A percentile compares a stretch with the other conserved stretches of the same genome.
Conservation (phyloP, 2,329 filamentous ascomycete species). For the Colletotrichum graminicola region DNA sequence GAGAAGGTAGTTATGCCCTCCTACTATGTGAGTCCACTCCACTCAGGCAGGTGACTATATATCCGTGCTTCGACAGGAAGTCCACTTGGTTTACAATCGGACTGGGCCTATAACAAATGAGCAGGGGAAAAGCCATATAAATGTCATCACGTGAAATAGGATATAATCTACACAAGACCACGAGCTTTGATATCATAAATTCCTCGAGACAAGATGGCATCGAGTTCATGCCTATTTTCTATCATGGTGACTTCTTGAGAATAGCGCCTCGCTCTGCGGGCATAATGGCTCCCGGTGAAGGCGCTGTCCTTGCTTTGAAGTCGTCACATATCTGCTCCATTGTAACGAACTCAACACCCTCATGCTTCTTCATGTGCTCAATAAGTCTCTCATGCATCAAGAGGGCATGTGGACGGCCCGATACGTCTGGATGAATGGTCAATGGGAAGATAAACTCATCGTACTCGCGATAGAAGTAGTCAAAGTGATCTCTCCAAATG, state of each 20-base stretch:
- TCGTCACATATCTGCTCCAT: constrained; percentile 80
- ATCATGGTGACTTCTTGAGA: constrained; percentile 53
- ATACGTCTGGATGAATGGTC: constrained; percentile 81
- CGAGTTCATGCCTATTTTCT: neutral
- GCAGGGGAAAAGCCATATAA: too few relatives aligned
- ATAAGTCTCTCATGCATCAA: constrained; percentile 80
- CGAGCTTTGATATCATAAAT: neutral
- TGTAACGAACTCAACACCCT: constrained; percentile 74
- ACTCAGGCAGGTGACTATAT: too few relatives aligned
- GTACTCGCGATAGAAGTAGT: constrained; percentile 82
- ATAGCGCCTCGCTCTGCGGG: constrained; percentile 68
- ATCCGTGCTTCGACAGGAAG: too few relatives aligned
- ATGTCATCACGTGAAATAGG: too few relatives aligned
- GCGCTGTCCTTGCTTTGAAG: constrained; percentile 75
- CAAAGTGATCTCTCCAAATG: constrained; percentile 75
- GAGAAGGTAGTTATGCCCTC: too few relatives aligned
- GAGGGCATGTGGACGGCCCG: constrained; percentile 77
- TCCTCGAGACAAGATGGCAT: neutral
- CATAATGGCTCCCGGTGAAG: constrained; percentile 70
- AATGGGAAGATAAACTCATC: constrained; percentile 84
- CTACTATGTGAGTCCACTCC: too few relatives aligned
- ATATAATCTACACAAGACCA: neutral
- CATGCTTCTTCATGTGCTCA: constrained; percentile 74
- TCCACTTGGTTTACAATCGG: too few relatives aligned
- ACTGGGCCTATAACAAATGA: too few relatives aligned